These are phyloP conservation scores for Hypoxylon sp. DNA, from an alignment of 2,329 filamentous ascomycete species.

Conservation along the genomic window DNA sequence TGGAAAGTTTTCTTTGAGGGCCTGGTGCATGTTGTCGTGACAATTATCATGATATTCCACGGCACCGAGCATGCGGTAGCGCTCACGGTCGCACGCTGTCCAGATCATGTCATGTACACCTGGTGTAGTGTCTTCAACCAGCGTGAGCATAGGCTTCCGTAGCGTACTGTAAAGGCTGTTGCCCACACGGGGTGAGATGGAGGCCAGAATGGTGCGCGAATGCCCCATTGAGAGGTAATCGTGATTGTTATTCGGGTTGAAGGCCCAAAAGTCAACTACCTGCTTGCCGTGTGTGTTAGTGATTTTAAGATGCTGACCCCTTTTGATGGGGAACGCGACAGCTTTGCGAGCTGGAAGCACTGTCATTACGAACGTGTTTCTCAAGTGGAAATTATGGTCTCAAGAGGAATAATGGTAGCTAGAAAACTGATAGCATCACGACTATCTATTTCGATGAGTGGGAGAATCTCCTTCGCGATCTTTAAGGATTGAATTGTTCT, in stretches of 20 bases:
- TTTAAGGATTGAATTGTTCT: too few relatives aligned
- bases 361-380: neutral
- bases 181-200: neutral
- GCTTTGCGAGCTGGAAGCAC: neutral
- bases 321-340: neutral
- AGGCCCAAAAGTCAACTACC: neutral
- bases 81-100: neutral
- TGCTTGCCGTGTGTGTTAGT: conserved; percentile 1
- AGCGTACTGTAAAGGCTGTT: neutral
- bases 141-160: neutral
- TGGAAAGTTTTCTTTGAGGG: neutral
- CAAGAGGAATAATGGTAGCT: neutral
- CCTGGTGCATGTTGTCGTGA: conserved; percentile 1
- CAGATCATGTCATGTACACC: neutral
- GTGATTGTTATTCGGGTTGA: neutral
- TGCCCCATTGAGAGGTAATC: conserved; percentile 2
- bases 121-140: neutral
- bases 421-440: neutral
- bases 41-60: neutral
- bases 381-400: neutral
- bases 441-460: neutral
- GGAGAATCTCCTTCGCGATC: too few relatives aligned
- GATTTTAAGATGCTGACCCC: conserved; percentile 1
- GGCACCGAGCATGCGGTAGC: neutral
- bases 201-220: neutral